Evolutionary conservation across 805 yeast species (phyloP), one percentile per base, ranked within the genome.

Genomic region (Yarrowia divulgata): DNA sequence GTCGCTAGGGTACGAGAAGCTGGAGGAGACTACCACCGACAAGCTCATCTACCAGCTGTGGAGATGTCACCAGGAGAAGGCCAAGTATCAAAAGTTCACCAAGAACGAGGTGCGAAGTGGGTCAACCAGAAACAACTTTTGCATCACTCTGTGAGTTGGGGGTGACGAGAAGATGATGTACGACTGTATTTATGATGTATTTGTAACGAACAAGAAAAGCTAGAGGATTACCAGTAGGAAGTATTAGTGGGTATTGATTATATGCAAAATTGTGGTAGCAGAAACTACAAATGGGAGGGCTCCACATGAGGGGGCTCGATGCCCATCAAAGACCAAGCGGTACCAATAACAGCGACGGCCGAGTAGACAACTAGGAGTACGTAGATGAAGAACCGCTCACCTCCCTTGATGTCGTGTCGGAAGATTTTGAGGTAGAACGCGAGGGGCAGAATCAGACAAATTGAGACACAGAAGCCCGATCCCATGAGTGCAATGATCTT

Each of bases 401-500:
- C 70, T 8, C 72, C 71, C 6, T 82, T 74, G 45, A 88, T 77
- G 14, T 83, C 81, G 4, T 78, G 74, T 4, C 77, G 77, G 75
- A 88, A 89, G 46, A 89, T 81, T 71, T 79, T 82, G 70, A 89
- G 75, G 78, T 93, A 91, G 76, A 92, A 93, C 12, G 84, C 74
- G 29, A 91, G 81, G 2, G 97, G 97, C 32, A 92, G 82, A 23
- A 91, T 88, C 68, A 92, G 81, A 77, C 97, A 93, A 43, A 92
- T 86, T 2, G 88, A 81, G 77, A 91, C 90, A 73, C 97, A 91
- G 66, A 93, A 82, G 0, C 91, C 87, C 6, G 94, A 85, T 8
- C 97, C 97, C 73, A 91, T 78, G 57, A 93, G 85, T 8, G 97
- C 91, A 78, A 93, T 88, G 67, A 93, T 83, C 73, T 86, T 86